phyloP scores from a whole-genome alignment of 2,329 filamentous ascomycete species.

The Botrytis fabae region DNA sequence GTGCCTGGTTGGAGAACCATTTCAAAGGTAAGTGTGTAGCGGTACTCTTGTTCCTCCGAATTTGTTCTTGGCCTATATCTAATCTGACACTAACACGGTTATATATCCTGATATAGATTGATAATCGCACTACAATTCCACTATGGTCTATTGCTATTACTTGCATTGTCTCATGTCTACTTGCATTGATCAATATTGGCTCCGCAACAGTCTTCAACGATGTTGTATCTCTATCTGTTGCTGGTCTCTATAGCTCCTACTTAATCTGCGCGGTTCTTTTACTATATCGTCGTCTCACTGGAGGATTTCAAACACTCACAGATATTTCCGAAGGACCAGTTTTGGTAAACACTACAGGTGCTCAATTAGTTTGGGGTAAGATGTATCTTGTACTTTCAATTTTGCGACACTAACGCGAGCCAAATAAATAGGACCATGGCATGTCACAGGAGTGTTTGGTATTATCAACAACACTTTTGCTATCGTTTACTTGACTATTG shows the following conservation, averaged over 20 bases:
- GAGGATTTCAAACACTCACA: neutral
- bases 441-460: constrained; percentile 42
- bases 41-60: neutral
- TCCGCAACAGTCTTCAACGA: constrained; percentile 52
- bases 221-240: constrained; percentile 46
- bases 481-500: constrained; percentile 46
- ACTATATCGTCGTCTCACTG: constrained; percentile 22
- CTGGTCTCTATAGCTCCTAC: constrained; percentile 23
- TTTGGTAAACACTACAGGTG: constrained; percentile 16
- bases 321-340: neutral
- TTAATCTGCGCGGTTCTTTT: constrained; percentile 21
- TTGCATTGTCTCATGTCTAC: constrained; percentile 15
- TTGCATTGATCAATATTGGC: constrained; percentile 48
- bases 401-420: neutral
- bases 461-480: constrained; percentile 46
- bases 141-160: constrained; percentile 19
- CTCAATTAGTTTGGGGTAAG: constrained; percentile 21
- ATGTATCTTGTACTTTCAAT: neutral
- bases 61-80: rapidly evolving
- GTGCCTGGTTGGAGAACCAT: constrained; percentile 45
- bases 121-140: constrained; percentile 6
- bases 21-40: constrained; percentile 33
- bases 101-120: constrained; percentile 1
- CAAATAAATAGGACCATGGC: constrained; percentile 17
- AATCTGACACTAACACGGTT: neutral